Percentiles rank a stretch among this genome's conserved stretches.
Evolutionary conservation across 1,284 basidiomycete species (phyloP).

Genomic region (Papiliotrema nemorosa): DNA sequence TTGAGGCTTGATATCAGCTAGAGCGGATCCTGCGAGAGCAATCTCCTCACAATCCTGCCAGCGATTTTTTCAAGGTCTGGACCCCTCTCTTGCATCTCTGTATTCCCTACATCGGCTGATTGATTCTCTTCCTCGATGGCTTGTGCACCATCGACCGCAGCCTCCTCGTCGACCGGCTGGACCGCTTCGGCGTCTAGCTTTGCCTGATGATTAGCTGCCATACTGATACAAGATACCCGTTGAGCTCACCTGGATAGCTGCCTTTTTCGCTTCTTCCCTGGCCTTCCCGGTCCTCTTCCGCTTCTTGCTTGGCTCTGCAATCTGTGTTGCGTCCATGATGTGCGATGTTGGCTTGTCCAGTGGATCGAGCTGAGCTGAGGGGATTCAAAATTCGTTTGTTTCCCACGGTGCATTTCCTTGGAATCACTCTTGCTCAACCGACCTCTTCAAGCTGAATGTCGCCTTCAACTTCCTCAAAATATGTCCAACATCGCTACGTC

Average conservation of each 20-base stretch:
- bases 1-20: slow-evolving; percentile 31
- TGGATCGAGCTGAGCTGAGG: background rate
- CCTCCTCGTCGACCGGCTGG: too few relatives aligned
- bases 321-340: too few relatives aligned
- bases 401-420: background rate
- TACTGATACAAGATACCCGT: background rate
- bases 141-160: background rate
- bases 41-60: slow-evolving; percentile 33
- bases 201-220: slow-evolving; percentile 5
- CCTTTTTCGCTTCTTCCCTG: slow-evolving; percentile 40
- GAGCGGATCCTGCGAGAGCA: background rate
- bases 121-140: background rate
- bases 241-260: slow-evolving; percentile 32
- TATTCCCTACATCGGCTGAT: background rate
- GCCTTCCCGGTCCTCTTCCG: slow-evolving; percentile 46
- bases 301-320: slow-evolving; percentile 31
- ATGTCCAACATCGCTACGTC: slow-evolving; percentile 8
- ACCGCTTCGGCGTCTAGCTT: slow-evolving; percentile 13
- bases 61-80: slow-evolving; percentile 29
- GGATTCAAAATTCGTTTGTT: background rate
- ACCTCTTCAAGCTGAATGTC: too few relatives aligned
- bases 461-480: too few relatives aligned
- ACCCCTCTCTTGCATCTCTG: slow-evolving; percentile 1
- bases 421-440: background rate
- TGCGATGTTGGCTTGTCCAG: background rate